phyloP scores from a whole-genome alignment of 164 flowering plant species.

The grape (Vitis vinifera) region ASM3070453v1 NC_081808.1:18463001-18463500 shows the following conservation, averaged over 20 bases:
- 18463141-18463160: conserved; percentile 63
- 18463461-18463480: conserved; percentile 93
- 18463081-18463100: no score
- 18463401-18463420: conserved; percentile 97
- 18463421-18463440: conserved; percentile 77
- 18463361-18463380: conserved; percentile 10
- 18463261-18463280: conserved; percentile 89
- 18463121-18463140: conserved; percentile 3
- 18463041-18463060: no score
- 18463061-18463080: no score
- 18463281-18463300: conserved; percentile 39
- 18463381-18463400: conserved; percentile 72
- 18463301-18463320: conserved; percentile 3
- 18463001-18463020: no score
- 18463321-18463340: not conserved
- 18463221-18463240: conserved; percentile 88
- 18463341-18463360: not conserved
- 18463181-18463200: conserved; percentile 97
- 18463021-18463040: no score
- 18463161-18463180: conserved; percentile 93
- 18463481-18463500: conserved; percentile 79
- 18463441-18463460: conserved; percentile 82
- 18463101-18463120: not conserved
- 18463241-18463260: conserved; percentile 97
- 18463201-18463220: conserved; percentile 70